These are phyloP conservation scores for Trichoderma citrinoviride DNA, from an alignment of 2,329 filamentous ascomycete species.

Conservation along the genomic window DNA sequence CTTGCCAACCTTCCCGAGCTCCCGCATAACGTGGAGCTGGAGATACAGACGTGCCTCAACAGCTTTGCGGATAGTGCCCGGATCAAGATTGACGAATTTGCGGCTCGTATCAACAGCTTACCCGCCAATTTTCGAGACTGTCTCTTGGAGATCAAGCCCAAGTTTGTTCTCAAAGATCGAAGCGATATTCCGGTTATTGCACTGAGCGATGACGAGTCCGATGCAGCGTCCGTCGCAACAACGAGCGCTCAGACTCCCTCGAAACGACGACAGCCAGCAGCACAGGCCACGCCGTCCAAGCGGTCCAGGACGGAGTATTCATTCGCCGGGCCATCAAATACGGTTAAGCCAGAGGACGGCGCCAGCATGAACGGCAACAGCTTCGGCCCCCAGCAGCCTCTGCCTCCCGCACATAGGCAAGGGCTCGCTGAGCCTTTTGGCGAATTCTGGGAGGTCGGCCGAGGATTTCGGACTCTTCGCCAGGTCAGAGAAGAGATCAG, in stretches of 20 bases:
- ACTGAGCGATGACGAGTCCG: constrained; percentile 41
- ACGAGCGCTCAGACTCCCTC: constrained; percentile 29
- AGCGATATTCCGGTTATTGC: constrained; percentile 38
- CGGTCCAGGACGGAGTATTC: constrained; percentile 29
- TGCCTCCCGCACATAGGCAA: constrained; percentile 18
- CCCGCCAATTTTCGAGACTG: constrained; percentile 52
- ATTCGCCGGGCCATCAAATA: constrained; percentile 22
- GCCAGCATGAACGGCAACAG: constrained; percentile 25
- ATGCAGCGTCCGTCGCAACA: constrained; percentile 29
- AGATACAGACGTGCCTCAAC: constrained; percentile 59
- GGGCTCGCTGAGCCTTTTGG: constrained; percentile 40
- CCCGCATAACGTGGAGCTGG: constrained; percentile 63
- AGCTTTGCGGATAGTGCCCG: constrained; percentile 54
- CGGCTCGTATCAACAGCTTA: constrained; percentile 44
- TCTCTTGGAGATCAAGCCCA: constrained; percentile 47
- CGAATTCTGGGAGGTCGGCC: constrained; percentile 39
- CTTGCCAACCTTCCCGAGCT: constrained; percentile 63
- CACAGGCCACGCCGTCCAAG: constrained; percentile 37
- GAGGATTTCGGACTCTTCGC: constrained; percentile 45
- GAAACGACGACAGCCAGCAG: constrained; percentile 33
- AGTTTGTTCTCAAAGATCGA: constrained; percentile 43
- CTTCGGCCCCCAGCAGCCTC: constrained; percentile 18
- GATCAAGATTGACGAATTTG: constrained; percentile 51
- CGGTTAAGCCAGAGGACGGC: constrained; percentile 42
- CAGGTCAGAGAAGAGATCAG: constrained; percentile 55